These are phyloP conservation scores for Sclerotinia minor DNA, from an alignment of 2,329 filamentous ascomycete species.

Conservation along the genomic window DNA sequence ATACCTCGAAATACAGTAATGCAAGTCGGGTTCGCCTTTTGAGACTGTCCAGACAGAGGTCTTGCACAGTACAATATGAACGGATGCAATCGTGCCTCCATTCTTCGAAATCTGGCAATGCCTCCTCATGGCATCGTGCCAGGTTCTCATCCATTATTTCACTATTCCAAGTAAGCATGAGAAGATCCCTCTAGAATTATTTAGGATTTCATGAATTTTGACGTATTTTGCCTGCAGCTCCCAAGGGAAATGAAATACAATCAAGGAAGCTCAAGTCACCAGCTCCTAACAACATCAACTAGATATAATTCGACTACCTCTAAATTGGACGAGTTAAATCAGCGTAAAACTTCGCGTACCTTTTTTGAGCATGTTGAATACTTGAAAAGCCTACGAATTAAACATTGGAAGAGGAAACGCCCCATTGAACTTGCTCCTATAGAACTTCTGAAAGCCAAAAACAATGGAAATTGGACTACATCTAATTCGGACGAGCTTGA, in stretches of 20 bases:
- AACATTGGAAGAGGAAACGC: background rate
- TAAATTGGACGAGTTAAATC: background rate
- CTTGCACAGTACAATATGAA: slow-evolving; percentile 30
- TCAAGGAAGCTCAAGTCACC: background rate
- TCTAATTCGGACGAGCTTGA: background rate
- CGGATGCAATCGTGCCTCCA: slow-evolving; percentile 41
- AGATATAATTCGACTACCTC: slow-evolving; percentile 3
- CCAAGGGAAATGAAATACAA: background rate
- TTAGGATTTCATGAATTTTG: background rate
- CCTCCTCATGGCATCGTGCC: slow-evolving; percentile 27
- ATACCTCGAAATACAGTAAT: slow-evolving; percentile 6
- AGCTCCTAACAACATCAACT: background rate
- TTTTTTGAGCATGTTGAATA: background rate
- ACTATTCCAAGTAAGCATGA: slow-evolving; percentile 6
- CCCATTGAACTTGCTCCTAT: background rate
- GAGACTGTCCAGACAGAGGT: slow-evolving; percentile 10
- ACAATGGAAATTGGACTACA: background rate
- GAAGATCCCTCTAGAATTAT: background rate
- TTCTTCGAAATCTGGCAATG: slow-evolving; percentile 36
- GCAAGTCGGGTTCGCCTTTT: slow-evolving; percentile 9
- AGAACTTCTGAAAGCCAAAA: background rate
- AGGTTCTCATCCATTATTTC: slow-evolving; percentile 4
- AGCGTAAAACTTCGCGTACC: background rate
- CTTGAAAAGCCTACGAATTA: background rate
- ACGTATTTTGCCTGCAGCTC: slow-evolving; percentile 9